These are phyloP conservation scores for Plantago major DNA, from an alignment of 257 asterid species.

Conservation along the genomic window DNA sequence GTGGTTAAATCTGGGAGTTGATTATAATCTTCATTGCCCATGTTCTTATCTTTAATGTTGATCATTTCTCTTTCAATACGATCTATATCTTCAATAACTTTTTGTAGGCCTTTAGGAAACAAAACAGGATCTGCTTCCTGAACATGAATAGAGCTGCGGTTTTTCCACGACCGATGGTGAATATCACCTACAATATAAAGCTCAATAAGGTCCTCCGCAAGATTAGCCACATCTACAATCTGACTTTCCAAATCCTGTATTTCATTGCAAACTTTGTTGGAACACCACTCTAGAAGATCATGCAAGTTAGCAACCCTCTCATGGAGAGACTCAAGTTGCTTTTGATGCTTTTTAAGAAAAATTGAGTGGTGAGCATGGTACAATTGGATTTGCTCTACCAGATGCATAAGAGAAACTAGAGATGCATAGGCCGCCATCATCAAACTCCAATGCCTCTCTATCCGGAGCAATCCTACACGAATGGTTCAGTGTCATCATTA, in stretches of 20 bases:
- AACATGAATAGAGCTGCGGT: not conserved
- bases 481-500: not conserved
- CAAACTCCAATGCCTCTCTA: not conserved
- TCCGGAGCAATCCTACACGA: not conserved
- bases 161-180: not conserved
- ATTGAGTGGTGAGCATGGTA: not conserved
- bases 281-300: not conserved
- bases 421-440: slow-evolving; percentile 5
- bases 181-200: not conserved
- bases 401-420: slow-evolving; percentile 10
- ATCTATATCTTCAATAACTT: not conserved
- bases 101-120: not conserved
- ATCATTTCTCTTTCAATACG: slow-evolving; percentile 7
- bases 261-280: not conserved
- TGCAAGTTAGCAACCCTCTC: not conserved
- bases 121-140: not conserved
- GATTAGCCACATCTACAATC: not conserved
- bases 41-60: slow-evolving; percentile 2
- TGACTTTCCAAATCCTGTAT: not conserved
- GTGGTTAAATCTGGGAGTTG: not conserved
- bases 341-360: not conserved
- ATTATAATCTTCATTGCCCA: not conserved
- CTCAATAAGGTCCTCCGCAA: slow-evolving; percentile 2
- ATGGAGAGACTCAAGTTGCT: not conserved
- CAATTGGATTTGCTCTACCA: slow-evolving; percentile 7